Evolutionary conservation across 257 asterid genomes (phyloP), one percentile per base, ranked within the genome.

Genomic region (Salvia hispanica): DNA sequence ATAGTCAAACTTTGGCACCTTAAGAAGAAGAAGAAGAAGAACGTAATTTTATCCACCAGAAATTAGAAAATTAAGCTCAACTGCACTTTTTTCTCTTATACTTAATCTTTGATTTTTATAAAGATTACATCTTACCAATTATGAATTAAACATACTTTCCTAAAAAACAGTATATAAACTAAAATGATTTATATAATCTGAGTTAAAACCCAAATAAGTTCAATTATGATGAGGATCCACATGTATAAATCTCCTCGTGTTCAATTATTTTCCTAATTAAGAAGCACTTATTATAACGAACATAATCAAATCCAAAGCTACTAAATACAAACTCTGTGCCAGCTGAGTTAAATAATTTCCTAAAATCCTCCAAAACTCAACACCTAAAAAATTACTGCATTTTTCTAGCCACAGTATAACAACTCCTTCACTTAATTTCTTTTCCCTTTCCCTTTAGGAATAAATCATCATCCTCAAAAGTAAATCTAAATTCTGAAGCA

Each of bases 401-500:
- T 62, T 62, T 13, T 43, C 28, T 28, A 43, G 43, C 28, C 55
- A 6, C 56, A 13, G n/a, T 7, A 12, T 2, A 28, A 13, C 42
- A 28, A 13, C 42, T 62, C 67, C 56, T 62, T 28, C 2, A 12
- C 2, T 31, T 11, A 11, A 58, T 58, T 36, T 7, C 14, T 7
- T 13, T 25, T 6, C 21, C 13, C 21, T 58, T 2, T 25, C 31
- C 31, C 31, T 25, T 25, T 7, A 6, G 4, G 18, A 62, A 6
- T 2, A 11, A 6, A 28, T 25, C 9, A 36, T 4, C 15, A 31
- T n/a, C 21, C 28, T 6, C 7, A 21, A 39, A 50, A 39, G 64
- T 25, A 47, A 65, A 43, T 64, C 64, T 50, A n/a, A 62, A 48
- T 39, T 40, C 42, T 18, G 16, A 58, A 37, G 55, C 31, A 53